Percentiles rank a stretch among this genome's conserved stretches.
Conservation (phyloP, 139 green algal genomes). For the Chlorella sp. region DNA sequence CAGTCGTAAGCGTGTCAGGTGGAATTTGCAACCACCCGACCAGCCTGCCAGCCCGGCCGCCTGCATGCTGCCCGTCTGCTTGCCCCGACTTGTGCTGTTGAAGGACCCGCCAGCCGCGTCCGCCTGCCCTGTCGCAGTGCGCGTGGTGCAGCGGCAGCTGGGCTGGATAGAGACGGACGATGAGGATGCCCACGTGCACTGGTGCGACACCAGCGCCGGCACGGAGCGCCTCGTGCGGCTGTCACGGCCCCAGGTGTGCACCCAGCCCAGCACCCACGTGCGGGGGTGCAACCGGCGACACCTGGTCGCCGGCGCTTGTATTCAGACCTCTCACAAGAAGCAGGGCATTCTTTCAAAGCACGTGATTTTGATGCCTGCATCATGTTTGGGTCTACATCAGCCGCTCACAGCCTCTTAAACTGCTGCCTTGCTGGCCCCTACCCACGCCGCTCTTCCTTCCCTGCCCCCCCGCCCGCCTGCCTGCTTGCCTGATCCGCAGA, state of each 20-base stretch:
- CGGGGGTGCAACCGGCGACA: too few species aligned
- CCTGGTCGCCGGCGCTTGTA: too few species aligned
- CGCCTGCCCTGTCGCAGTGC: slow-evolving; percentile 44
- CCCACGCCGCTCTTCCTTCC: not conserved
- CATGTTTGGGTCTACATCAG: too few species aligned
- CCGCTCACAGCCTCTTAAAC: too few species aligned
- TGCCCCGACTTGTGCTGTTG: not conserved
- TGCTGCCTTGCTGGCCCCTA: too few species aligned
- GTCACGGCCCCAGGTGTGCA: slow-evolving; percentile 58
- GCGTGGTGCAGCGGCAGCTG: slow-evolving; percentile 69
- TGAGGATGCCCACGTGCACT: slow-evolving; percentile 78
- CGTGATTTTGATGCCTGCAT: too few species aligned
- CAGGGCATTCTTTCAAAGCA: too few species aligned
- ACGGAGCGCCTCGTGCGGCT: slow-evolving; percentile 77
- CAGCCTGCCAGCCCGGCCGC: not conserved
- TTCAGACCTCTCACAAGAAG: too few species aligned
- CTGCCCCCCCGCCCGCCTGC: not conserved
- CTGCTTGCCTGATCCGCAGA: slow-evolving; percentile 70
- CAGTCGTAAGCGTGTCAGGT: too few species aligned
- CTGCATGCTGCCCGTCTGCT: not conserved
- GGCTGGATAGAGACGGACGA: slow-evolving; percentile 79
- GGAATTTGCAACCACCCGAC: too few species aligned
- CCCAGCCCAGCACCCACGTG: not conserved
- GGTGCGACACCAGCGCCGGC: slow-evolving; percentile 79
- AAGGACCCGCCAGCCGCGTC: not conserved